phyloP scores from a whole-genome alignment of 257 asterid species.

The Rehmannia glutinosa region DNA sequence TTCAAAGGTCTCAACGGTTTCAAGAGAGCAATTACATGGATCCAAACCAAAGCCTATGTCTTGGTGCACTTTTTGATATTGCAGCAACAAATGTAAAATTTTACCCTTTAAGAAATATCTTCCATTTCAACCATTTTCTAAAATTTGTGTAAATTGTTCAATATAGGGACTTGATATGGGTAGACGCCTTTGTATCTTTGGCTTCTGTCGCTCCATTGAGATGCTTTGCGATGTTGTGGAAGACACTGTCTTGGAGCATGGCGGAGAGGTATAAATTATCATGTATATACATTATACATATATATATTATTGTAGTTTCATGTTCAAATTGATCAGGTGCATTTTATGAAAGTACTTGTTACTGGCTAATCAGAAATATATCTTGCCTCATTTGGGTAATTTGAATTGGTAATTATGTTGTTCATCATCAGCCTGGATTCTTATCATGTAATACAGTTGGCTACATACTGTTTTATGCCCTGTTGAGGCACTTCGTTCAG shows the following conservation, averaged over 20 bases:
- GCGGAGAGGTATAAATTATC: slow-evolving; percentile 78
- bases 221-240: slow-evolving; percentile 98
- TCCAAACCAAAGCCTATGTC: slow-evolving; percentile 80
- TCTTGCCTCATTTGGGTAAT: background rate
- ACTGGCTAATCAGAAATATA: background rate
- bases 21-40: slow-evolving; percentile 94
- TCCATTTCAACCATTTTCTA: background rate
- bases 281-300: no score
- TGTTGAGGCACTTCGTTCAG: background rate
- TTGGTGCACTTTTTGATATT: slow-evolving; percentile 96
- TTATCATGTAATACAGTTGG: background rate
- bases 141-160: slow-evolving; percentile 11
- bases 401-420: background rate
- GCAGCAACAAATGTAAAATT: slow-evolving; percentile 89
- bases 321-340: no score
- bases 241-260: slow-evolving; percentile 95
- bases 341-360: background rate
- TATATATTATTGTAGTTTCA: no score
- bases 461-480: background rate
- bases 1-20: slow-evolving; percentile 64
- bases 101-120: background rate
- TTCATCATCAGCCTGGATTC: slow-evolving; percentile 4
- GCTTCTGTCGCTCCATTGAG: slow-evolving; percentile 96
- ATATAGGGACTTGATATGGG: slow-evolving; percentile 83
- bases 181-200: slow-evolving; percentile 87